phyloP scores from a whole-genome alignment of 1,139 yeast species.

The Yamadazyma mexicana region DNA sequence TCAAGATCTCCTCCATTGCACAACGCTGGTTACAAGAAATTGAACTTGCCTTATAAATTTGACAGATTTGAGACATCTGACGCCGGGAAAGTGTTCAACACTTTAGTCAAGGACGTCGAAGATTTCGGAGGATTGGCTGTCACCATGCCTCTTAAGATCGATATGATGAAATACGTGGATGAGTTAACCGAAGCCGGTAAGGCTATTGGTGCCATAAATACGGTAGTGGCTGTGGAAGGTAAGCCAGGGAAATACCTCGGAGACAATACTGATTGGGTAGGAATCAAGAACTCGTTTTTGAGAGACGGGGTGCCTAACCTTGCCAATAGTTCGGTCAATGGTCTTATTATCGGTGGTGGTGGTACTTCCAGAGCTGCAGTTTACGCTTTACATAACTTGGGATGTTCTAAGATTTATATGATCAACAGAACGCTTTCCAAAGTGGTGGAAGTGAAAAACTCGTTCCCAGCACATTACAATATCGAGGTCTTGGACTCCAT shows the following conservation, averaged over 20 bases:
- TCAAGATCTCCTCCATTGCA: constrained; percentile 89
- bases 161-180: constrained; percentile 64
- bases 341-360: constrained; percentile 91
- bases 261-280: constrained; percentile 96
- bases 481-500: constrained; percentile 57
- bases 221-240: constrained; percentile 59
- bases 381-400: constrained; percentile 78
- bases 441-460: constrained; percentile 54
- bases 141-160: constrained; percentile 86
- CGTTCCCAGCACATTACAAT: constrained; percentile 63
- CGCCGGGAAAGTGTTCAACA: constrained; percentile 50
- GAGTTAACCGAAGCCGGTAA: constrained; percentile 72
- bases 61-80: constrained; percentile 65
- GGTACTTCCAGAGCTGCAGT: constrained; percentile 97
- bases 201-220: constrained; percentile 89
- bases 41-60: constrained; percentile 80
- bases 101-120: constrained; percentile 44
- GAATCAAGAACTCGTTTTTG: constrained; percentile 69
- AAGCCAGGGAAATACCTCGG: constrained; percentile 61
- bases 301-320: constrained; percentile 59
- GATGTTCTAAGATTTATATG: constrained; percentile 75
- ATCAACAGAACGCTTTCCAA: constrained; percentile 78
- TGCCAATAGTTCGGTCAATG: constrained; percentile 39
- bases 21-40: constrained; percentile 66
- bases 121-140: constrained; percentile 87